Base-by-base conservation (phyloP, 148 eudicot species). In the Rhododendron mucronatum region DNA sequence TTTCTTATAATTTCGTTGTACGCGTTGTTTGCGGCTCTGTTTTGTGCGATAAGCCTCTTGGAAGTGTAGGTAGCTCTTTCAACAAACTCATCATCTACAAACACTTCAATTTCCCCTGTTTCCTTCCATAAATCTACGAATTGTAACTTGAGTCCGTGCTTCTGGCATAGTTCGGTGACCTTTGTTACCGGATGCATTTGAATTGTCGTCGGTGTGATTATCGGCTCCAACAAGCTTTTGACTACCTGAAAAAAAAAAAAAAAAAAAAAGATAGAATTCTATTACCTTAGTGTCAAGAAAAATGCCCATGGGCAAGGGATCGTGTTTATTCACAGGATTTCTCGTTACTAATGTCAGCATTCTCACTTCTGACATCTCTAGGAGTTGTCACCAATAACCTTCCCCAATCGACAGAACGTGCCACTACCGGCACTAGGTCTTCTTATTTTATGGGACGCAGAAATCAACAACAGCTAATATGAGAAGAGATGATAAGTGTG, bases 81-180 rank as follows among this genome's bases (percentile, higher is more conserved):
- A 1, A 88, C 67, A 47, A 91, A 78, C 41, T 85, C 77, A 7
- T 87, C 86, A 16, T 89, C 86, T 2, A 90, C 81, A 28, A 87
- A 84, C 26, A 89, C 86, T 73, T 90, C 87, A 33, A 89, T 65
- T 21, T 81, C 83, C 7, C 90, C 91, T 0, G 48, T 82, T 18
- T 89, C 84, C 84, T 59, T 79, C 95, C 95, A 93, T 1, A 48
- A 20, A 26, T 93, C 90, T 7, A 71, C 82, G 21, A 87, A 61
- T 2, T 45, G 30, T 2, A 88, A 37, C 11, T 55, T 80, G 11
- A 87, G 86, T 3, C 92, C 57, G 26, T 82, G 86, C 85, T 91
- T 93, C 37, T 93, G 94, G 80, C 94, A 93, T 26, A 89, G 2
- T 45, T 93, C 93, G 3, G 63, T 37, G 1, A 93, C 83, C 61